These are phyloP conservation scores for Phaeosphaeria sp. DNA, from an alignment of 2,329 filamentous ascomycete genomes.

Conservation along the genomic window DNA sequence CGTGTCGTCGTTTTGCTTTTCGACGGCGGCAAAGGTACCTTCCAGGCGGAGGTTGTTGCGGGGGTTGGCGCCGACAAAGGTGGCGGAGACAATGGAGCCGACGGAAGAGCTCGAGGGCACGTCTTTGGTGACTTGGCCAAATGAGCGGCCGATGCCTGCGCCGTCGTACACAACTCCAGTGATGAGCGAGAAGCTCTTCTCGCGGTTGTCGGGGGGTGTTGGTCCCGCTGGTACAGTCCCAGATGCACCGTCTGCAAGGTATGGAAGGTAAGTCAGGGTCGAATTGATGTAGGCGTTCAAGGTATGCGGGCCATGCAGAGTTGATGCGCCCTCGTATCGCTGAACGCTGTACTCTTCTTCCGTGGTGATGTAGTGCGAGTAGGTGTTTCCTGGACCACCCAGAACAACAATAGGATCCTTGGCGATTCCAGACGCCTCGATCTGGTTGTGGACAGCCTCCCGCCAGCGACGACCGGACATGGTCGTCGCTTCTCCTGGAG, in stretches of 20 bases:
- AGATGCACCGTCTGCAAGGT: constrained; percentile 59
- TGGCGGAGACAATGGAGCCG: constrained; percentile 69
- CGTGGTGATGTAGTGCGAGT: constrained; percentile 82
- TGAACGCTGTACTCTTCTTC: constrained; percentile 83
- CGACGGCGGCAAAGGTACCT: constrained; percentile 78
- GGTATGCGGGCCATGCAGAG: constrained; percentile 82
- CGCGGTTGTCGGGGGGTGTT: constrained; percentile 78
- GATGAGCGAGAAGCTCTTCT: constrained; percentile 80
- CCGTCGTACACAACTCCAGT: constrained; percentile 78
- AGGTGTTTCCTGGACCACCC: constrained; percentile 88
- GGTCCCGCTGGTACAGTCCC: constrained; percentile 60
- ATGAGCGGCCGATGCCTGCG: constrained; percentile 69
- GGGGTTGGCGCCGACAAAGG: constrained; percentile 87
- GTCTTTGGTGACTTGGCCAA: constrained; percentile 69
- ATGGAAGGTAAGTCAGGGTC: constrained; percentile 74
- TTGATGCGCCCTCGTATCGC: constrained; percentile 94
- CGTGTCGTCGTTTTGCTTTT: constrained; percentile 61
- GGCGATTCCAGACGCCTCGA: constrained; percentile 28
- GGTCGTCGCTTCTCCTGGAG: constrained; percentile 86
- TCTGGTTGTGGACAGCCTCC: constrained; percentile 41
- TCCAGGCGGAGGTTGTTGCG: constrained; percentile 85
- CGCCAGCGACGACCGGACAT: constrained; percentile 93
- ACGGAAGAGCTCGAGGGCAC: constrained; percentile 63
- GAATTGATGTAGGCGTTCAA: constrained; percentile 88
- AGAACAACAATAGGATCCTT: constrained; percentile 71